Evolutionary conservation across 352 stramenopile genomes (phyloP), one percentile per base, ranked within the genome.

Genomic region (Aphanomyces cochlioides): DNA sequence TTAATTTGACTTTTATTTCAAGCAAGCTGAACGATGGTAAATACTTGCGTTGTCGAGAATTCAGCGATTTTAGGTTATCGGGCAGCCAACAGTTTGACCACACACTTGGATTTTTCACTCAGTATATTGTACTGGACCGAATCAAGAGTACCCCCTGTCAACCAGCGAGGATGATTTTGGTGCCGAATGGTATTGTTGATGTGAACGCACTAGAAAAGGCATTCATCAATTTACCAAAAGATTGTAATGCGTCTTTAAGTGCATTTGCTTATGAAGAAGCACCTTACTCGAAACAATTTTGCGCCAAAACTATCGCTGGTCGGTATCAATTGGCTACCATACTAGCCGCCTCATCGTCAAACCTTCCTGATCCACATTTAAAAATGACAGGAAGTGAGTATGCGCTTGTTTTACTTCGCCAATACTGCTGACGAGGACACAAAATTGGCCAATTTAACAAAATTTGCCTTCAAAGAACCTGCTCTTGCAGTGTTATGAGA

Each of bases 311-410:
- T 1, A 76, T 88, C 3, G 45, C 17, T 50, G 43, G 43, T 12
- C 43, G 43, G 2, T 2, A 3, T n/a, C 43, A 50, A n/a, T 41
- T 90, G 8, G 78, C 74, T 36, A 74, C 74, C 2, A 70, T 88
- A 38, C 84, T 77, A 56, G 59, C 66, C 19, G 69, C 72, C 12
- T 75, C 77, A 0, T 74, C 74, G 1, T 72, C 57, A 3, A 73
- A 59, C 41, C 48, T 85, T 10, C 75, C 79, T 15, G 78, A 72
- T n/a, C 73, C 60, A 13, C 56, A 74, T 4, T 43, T 86, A 15
- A 56, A 73, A 7, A 85, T 90, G 82, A 86, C 80, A 7, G 78
- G 77, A 13, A 56, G 73, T 0, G 82, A 90, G 40, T 75, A 76
- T 8, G 77, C 79, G 6, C 34, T 88, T 12, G 68, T 80, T 54